phyloP scores from a whole-genome alignment of 768 basidiomycete genomes.

The Collybiopsis luxurians region DNA sequence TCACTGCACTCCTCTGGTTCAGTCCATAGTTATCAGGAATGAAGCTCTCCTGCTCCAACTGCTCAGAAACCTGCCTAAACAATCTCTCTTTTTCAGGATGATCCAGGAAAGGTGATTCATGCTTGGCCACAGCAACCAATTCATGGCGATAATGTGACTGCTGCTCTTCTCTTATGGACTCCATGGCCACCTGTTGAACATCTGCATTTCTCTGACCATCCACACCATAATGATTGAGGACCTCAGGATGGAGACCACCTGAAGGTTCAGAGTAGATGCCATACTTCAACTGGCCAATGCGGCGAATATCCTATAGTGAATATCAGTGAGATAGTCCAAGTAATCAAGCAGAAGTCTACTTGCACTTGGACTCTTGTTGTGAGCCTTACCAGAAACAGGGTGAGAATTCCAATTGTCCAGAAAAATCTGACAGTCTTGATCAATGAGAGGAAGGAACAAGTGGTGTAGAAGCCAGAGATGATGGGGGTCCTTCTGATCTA shows the following conservation, averaged over 20 bases:
- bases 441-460: constrained; percentile 36
- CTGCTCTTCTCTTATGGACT: neutral
- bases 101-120: neutral
- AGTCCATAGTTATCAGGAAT: neutral
- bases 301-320: neutral
- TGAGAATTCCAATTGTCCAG: constrained; percentile 37
- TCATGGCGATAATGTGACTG: neutral
- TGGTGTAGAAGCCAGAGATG: constrained; percentile 44
- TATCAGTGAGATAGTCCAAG: neutral
- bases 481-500: constrained; percentile 25
- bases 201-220: too few species aligned
- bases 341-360: neutral
- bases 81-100: neutral
- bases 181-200: too few species aligned
- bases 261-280: too few species aligned
- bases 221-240: too few species aligned
- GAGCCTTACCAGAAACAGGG: constrained; percentile 24
- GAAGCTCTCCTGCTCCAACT: neutral
- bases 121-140: neutral
- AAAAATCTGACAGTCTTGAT: constrained; percentile 33
- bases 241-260: too few species aligned
- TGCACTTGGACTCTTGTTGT: constrained; percentile 21
- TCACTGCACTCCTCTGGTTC: constrained; percentile 16
- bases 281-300: neutral
- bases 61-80: too few species aligned